These are phyloP conservation scores for Wickerhamomyces canadensis DNA, from an alignment of 805 yeast genomes.

Conservation along the genomic window DNA sequence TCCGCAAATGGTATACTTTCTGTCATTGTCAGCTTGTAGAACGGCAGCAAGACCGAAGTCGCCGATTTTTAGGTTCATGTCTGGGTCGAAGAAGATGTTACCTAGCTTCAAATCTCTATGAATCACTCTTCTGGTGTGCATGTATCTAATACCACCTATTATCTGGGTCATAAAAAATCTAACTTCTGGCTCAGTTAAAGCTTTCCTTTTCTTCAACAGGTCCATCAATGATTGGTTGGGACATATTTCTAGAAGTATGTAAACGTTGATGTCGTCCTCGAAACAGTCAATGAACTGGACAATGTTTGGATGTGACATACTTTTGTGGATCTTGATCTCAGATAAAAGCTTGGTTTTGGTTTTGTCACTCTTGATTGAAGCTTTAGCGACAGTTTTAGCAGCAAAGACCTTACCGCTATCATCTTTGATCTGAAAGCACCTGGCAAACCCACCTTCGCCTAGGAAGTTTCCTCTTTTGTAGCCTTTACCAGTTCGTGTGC, in stretches of 20 bases:
- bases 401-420: conserved; percentile 84
- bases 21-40: conserved; percentile 62
- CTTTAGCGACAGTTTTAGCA: conserved; percentile 97
- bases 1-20: conserved; percentile 94
- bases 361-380: conserved; percentile 85
- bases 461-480: conserved; percentile 85
- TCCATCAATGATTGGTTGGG: conserved; percentile 95
- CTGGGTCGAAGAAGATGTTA: conserved; percentile 87
- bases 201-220: conserved; percentile 74
- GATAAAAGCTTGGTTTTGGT: conserved; percentile 78
- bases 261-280: conserved; percentile 93
- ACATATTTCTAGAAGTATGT: conserved; percentile 89
- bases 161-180: conserved; percentile 87
- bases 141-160: conserved; percentile 87
- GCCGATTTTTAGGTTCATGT: conserved; percentile 93
- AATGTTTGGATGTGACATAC: conserved; percentile 81
- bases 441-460: conserved; percentile 98
- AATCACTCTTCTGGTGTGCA: conserved; percentile 87
- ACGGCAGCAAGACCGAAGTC: conserved; percentile 98
- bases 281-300: conserved; percentile 94
- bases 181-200: conserved; percentile 88
- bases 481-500: conserved; percentile 81
- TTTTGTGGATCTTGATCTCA: conserved; percentile 92
- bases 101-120: conserved; percentile 97
- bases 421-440: conserved; percentile 96